phyloP scores from a whole-genome alignment of 2,329 filamentous ascomycete species.

The Trichoderma gracile region DNA sequence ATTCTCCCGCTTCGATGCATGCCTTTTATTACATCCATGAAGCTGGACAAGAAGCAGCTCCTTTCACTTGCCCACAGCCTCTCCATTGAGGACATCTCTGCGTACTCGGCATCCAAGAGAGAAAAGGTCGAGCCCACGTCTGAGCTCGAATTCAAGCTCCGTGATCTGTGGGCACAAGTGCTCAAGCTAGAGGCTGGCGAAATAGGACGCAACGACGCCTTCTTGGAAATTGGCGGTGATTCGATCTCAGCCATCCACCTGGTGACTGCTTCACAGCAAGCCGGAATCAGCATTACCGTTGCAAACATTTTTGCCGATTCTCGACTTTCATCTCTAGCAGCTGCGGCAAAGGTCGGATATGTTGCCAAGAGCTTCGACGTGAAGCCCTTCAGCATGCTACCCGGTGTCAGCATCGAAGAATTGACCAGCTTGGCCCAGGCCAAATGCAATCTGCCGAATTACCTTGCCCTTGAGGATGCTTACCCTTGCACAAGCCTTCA shows the following conservation, averaged over 20 bases:
- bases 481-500: constrained; percentile 21
- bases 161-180: constrained; percentile 36
- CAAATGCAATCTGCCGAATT: constrained; percentile 9
- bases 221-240: constrained; percentile 40
- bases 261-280: constrained; percentile 40
- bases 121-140: constrained; percentile 25
- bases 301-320: constrained; percentile 16
- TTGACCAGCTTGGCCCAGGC: not conserved
- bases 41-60: constrained; percentile 25
- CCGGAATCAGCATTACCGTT: constrained; percentile 16
- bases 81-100: constrained; percentile 19
- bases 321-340: constrained; percentile 9
- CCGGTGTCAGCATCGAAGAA: not conserved
- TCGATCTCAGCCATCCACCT: constrained; percentile 48
- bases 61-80: constrained; percentile 6
- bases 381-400: constrained; percentile 6
- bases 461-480: constrained; percentile 9
- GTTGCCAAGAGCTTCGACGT: not conserved
- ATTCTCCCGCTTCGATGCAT: constrained; percentile 28
- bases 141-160: constrained; percentile 24
- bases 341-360: constrained; percentile 1
- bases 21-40: constrained; percentile 28
- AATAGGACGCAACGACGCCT: constrained; percentile 30
- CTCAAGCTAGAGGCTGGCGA: constrained; percentile 35
- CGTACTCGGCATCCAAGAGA: not conserved